phyloP scores from a whole-genome alignment of 176 grass and related monocot species.

The Avena atlantica region DNA sequence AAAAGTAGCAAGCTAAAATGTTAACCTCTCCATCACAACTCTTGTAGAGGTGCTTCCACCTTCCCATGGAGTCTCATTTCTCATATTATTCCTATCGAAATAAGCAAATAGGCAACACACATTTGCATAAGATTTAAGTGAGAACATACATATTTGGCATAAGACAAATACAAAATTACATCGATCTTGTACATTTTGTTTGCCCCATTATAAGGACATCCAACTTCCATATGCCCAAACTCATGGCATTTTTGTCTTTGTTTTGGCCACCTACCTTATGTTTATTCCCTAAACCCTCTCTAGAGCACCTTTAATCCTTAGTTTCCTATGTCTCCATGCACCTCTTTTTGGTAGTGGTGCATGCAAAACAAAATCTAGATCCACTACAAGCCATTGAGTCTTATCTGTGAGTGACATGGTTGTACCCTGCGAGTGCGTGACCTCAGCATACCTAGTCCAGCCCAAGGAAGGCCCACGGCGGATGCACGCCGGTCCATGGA shows the following conservation, averaged over 20 bases:
- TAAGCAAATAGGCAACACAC: too few relatives aligned
- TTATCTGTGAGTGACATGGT: not conserved
- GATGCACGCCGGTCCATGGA: too few relatives aligned
- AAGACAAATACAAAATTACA: not conserved
- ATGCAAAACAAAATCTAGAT: not conserved
- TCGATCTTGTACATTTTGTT: not conserved
- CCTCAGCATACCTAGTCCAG: too few relatives aligned
- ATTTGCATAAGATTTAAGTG: too few relatives aligned
- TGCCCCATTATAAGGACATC: not conserved
- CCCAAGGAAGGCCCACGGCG: too few relatives aligned
- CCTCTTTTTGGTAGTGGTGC: not conserved
- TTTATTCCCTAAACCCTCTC: not conserved
- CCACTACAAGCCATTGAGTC: not conserved
- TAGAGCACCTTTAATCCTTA: not conserved
- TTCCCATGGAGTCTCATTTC: too few relatives aligned
- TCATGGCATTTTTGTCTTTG: not conserved
- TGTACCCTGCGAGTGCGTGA: too few relatives aligned
- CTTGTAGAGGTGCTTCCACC: too few relatives aligned
- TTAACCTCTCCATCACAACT: too few relatives aligned
- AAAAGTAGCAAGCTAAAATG: too few relatives aligned
- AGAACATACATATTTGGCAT: not conserved
- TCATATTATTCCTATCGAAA: too few relatives aligned
- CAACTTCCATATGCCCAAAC: not conserved
- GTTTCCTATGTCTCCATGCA: not conserved
- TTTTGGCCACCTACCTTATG: not conserved